Evolutionary conservation across 306 rosid genomes (phyloP).

Genomic region (Purshia tridentata): DNA sequence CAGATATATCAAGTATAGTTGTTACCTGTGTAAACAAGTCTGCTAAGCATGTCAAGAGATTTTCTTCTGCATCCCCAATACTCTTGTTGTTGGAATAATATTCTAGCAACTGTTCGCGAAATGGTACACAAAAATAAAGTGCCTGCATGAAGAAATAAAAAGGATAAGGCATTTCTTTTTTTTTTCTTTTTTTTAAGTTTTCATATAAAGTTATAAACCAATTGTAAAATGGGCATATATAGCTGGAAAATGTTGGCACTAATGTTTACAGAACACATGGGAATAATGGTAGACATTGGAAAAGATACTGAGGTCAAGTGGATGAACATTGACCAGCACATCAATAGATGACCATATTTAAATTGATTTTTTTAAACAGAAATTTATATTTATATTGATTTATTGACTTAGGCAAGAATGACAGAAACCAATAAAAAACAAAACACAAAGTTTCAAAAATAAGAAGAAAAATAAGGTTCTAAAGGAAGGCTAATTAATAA

Average conservation of each 20-base stretch:
- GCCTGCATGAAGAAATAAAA: slow-evolving; percentile 55
- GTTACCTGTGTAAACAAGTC: slow-evolving; percentile 94
- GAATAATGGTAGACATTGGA: background rate
- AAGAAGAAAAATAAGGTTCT: too few relatives aligned
- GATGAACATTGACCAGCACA: background rate
- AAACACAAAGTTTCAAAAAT: too few relatives aligned
- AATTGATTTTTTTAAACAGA: too few relatives aligned
- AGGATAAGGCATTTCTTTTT: background rate
- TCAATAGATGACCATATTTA: background rate
- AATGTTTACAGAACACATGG: background rate
- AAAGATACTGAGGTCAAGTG: background rate
- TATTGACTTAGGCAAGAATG: background rate
- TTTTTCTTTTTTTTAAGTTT: background rate
- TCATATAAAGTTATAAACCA: background rate
- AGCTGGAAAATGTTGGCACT: background rate
- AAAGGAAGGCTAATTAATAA: too few relatives aligned
- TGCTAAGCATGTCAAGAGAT: slow-evolving; percentile 95
- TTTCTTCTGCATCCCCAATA: slow-evolving; percentile 76
- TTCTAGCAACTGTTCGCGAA: slow-evolving; percentile 89
- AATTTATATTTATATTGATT: too few relatives aligned
- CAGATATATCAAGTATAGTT: background rate
- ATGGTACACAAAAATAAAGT: slow-evolving; percentile 96
- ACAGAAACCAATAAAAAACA: background rate
- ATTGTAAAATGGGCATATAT: background rate
- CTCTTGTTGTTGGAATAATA: slow-evolving; percentile 77